These are phyloP conservation scores for Botrytis fragariae DNA, from an alignment of 2,329 filamentous ascomycete genomes.

Conservation along the genomic window DNA sequence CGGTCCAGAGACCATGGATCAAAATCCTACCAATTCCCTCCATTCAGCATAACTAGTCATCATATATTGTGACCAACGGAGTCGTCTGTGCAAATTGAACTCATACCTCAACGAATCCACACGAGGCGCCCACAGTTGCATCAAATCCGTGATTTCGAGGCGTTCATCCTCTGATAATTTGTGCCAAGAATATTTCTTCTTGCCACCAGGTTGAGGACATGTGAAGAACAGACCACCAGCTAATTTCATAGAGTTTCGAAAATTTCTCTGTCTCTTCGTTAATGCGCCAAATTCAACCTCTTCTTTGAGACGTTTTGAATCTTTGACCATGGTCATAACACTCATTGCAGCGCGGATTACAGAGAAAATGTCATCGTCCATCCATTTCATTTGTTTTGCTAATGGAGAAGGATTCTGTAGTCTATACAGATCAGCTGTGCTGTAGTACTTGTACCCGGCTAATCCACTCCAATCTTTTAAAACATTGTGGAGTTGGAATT, in stretches of 20 bases:
- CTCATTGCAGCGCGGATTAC: neutral
- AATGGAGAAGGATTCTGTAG: neutral
- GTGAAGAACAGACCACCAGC: neutral
- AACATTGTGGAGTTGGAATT: neutral
- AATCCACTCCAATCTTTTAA: neutral
- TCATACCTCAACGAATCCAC: neutral
- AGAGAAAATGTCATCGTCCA: neutral
- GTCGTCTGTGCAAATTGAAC: neutral
- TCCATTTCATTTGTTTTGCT: neutral
- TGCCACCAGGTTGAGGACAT: neutral
- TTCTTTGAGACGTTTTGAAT: neutral
- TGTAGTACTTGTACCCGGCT: neutral
- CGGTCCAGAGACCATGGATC: fast-evolving
- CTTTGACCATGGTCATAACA: neutral
- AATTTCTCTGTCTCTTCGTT: neutral
- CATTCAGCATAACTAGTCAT: neutral
- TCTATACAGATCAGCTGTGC: neutral
- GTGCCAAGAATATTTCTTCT: neutral
- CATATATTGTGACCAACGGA: neutral
- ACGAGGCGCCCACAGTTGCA: neutral
- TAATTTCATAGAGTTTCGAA: neutral
- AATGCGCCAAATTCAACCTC: neutral
- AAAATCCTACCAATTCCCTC: neutral
- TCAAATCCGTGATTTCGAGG: neutral
- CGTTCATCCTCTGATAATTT: neutral